Evolutionary conservation across 495 filamentous ascomycete genomes (phyloP), one percentile per base, ranked within the genome.

Genomic region (Usnea hakonensis): DNA sequence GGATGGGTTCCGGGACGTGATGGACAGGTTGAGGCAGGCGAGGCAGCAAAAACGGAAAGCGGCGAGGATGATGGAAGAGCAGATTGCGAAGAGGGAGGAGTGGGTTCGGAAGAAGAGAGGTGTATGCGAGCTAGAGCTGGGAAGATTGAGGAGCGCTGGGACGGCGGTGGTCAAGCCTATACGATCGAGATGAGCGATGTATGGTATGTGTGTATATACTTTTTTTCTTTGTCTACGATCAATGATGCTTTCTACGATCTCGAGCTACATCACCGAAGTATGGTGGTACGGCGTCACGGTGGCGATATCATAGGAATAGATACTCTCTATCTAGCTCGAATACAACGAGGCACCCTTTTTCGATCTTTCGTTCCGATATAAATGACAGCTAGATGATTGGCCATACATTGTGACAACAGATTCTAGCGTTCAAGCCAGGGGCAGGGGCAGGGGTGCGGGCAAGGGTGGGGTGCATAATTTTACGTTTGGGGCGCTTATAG

Each of bases 51-150:
- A 91, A 68, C 81, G 92, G 36, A 78, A 79, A 55, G 74, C 88
- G 16, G 82, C 86, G 11, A 73, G 75, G 37, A 73, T 78, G 35
- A 94, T 93, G 67, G 89, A 95, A 73, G 78, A 79, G 1, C 86
- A 95, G 74, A 74, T 87, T 54, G 77, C 74, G 59, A 73, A 76
- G 53, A 74, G 84, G n/a, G 72, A 86, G 64, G 71, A 79, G 35
- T 60, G 58, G 60, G 64, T 66, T n/a, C 41, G 55, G 43, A 66
- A 61, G 60, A 66, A 66, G 60, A 43, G 64, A 30, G 64, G 64
- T 30, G 61, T 66, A 33, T 63, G 61, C 55, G 64, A 66, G 55
- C 46, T 63, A 60, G 64, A 66, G 56, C 60, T 66, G 9, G 64
- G 64, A 17, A 37, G 64, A 10, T 50, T 66, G 55, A 66, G 58